Percentiles rank a stretch among this genome's conserved stretches.
These are phyloP conservation scores for Botrytis porri DNA, from an alignment of 2,329 filamentous ascomycete genomes.

Conservation along the genomic window DNA sequence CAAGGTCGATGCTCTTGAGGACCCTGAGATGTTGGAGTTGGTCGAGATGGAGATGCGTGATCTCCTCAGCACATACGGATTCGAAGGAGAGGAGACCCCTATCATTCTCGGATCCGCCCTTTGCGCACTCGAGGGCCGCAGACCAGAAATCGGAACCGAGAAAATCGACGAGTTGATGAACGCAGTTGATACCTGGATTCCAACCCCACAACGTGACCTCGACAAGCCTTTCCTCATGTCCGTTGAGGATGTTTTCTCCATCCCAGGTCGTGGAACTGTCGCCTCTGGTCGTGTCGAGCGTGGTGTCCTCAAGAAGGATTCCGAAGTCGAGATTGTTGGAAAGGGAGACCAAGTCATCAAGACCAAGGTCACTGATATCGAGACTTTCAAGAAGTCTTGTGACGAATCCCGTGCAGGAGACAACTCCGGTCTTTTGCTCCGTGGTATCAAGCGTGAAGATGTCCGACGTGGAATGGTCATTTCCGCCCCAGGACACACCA, in stretches of 20 bases:
- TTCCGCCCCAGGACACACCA: conserved; percentile 76
- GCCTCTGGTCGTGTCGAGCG: conserved; percentile 97
- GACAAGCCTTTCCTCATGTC: conserved; percentile 99
- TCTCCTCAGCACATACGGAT: conserved; percentile 86
- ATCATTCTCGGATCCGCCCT: conserved; percentile 97
- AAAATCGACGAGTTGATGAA: conserved; percentile 91
- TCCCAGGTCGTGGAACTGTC: conserved; percentile 91
- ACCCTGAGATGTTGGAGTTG: conserved; percentile 99
- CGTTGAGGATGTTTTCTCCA: conserved; percentile 89
- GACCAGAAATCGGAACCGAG: conserved; percentile 77
- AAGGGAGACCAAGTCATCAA: conserved; percentile 80
- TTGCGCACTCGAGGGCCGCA: conserved; percentile 83
- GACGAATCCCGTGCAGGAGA: conserved; percentile 94
- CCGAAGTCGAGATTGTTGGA: conserved; percentile 91
- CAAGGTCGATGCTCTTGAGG: conserved; percentile 96
- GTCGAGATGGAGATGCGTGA: conserved; percentile 99
- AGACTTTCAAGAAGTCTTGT: conserved; percentile 99
- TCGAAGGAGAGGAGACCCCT: conserved; percentile 96
- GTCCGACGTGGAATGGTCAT: conserved; percentile 93
- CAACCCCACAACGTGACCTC: conserved; percentile 86
- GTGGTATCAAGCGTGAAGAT: conserved; percentile 94
- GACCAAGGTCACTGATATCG: conserved; percentile 99
- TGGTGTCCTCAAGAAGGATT: conserved; percentile 87
- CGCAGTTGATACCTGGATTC: conserved; percentile 94
- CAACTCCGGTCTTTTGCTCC: conserved; percentile 95